Evolutionary conservation across 1,284 basidiomycete species (phyloP), one percentile per base, ranked within the genome.

Genomic region (Coniferiporia weirii): DNA sequence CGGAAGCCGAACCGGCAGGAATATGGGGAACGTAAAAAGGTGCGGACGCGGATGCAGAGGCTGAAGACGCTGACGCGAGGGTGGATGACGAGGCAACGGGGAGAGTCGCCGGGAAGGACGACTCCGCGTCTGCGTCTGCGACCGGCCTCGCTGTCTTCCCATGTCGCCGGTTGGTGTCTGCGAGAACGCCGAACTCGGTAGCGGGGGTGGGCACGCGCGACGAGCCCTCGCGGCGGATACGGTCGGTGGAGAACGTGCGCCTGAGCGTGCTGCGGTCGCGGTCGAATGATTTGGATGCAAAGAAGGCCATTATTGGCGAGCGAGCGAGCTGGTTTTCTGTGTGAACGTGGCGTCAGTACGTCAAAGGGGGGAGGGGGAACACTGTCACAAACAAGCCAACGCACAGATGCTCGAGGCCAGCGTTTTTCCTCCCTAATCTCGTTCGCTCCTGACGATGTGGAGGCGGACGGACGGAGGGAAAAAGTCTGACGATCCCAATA

Each of bases 161-260:
- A 27, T 27, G 27, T 27, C 27, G 27, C 27, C 5, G 27, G 27
- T 27, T 27, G 5, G 27, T 27, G 27, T 27, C 27, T 2, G 44
- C 3, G 20, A 54, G 19, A 35, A 45, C 58, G 46, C 45, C 35
- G 43, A 49, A 54, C 27, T 55, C 36, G 46, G 34, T 19, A 34
- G 35, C 13, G 17, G 17, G 17, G 3, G 27, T 27, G 27, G 27
- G 27, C 27, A 3, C 27, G 27, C 27, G 27, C 27, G 27, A 27
- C 27, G 27, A 27, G 40, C n/a, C 40, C 12, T 7, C 12, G 2
- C 19, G 12, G 5, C 58, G 52, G 20, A 55, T 17, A 46, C 54
- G 58, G 52, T 61, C 60, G 15, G 60, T 61, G 12, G 60, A 61
- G 34, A 47, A 57, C 4, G 60, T 46, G n/a, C 60, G 60, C 45